Conservation (phyloP, 163 green algal genomes). For the Chlamydomonas reinhardtii region DNA sequence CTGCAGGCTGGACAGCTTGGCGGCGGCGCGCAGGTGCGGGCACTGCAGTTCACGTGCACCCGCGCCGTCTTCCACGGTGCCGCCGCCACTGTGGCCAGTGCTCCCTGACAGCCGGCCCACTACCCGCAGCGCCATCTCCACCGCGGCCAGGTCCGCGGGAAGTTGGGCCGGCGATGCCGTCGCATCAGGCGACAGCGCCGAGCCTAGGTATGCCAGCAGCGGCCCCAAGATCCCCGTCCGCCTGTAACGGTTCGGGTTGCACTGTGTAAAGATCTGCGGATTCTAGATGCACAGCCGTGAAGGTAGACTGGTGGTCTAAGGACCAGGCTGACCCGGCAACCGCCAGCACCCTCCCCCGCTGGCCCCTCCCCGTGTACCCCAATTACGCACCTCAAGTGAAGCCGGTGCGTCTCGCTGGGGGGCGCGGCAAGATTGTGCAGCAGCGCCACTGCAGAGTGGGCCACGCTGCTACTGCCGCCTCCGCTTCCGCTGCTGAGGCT, state of each 20-base stretch:
- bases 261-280: too few species aligned
- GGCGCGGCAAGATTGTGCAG: conserved; percentile 10
- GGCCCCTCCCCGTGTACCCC: too few species aligned
- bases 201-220: neutral
- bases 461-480: neutral
- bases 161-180: neutral
- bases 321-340: too few species aligned
- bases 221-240: neutral
- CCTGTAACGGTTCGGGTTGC: neutral
- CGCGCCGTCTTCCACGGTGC: neutral
- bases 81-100: too few species aligned
- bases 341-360: neutral
- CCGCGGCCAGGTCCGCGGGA: too few species aligned
- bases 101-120: neutral
- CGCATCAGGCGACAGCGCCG: neutral
- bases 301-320: too few species aligned
- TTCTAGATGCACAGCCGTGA: too few species aligned
- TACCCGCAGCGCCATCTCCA: neutral
- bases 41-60: neutral
- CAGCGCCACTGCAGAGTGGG: conserved; percentile 16
- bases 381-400: conserved; percentile 14
- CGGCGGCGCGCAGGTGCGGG: neutral
- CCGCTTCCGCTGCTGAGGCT: too few species aligned
- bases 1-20: neutral
- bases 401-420: neutral